A percentile compares a stretch with the other conserved stretches of the same genome.
Conservation (phyloP, 345 rosid species). For the Reutealis trisperma region DNA sequence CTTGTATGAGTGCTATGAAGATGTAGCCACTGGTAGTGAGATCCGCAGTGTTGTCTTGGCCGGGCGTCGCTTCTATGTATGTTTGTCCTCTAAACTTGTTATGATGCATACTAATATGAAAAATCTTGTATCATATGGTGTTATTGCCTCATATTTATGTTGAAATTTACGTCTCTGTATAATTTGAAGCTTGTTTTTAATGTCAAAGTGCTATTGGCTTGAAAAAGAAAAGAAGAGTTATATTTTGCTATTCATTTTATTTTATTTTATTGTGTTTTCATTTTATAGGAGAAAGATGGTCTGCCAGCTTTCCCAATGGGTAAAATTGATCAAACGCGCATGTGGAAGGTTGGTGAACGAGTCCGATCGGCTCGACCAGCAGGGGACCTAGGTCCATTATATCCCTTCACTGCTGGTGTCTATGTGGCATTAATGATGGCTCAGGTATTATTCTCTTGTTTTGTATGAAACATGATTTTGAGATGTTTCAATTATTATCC, state of each 20-base stretch:
- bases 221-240: too few species aligned
- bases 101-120: background rate
- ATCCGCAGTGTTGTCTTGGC: constrained; percentile 86
- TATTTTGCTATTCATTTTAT: too few species aligned
- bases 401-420: constrained; percentile 89
- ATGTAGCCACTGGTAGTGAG: constrained; percentile 82
- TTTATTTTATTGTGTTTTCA: background rate
- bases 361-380: constrained; percentile 64
- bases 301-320: constrained; percentile 97
- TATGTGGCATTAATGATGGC: constrained; percentile 94
- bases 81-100: background rate
- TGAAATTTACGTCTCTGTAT: too few species aligned
- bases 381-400: constrained; percentile 79
- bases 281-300: constrained; percentile 80
- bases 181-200: background rate
- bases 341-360: constrained; percentile 95
- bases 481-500: background rate
- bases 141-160: background rate
- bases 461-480: background rate
- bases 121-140: background rate
- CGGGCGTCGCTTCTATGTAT: constrained; percentile 88
- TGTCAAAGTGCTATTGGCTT: background rate
- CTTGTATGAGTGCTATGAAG: constrained; percentile 87
- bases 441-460: constrained; percentile 47
- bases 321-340: constrained; percentile 86